Evolutionary conservation across 2,329 filamentous ascomycete genomes (phyloP).

Genomic region (Hawksworthiomyces lignivorus): DNA sequence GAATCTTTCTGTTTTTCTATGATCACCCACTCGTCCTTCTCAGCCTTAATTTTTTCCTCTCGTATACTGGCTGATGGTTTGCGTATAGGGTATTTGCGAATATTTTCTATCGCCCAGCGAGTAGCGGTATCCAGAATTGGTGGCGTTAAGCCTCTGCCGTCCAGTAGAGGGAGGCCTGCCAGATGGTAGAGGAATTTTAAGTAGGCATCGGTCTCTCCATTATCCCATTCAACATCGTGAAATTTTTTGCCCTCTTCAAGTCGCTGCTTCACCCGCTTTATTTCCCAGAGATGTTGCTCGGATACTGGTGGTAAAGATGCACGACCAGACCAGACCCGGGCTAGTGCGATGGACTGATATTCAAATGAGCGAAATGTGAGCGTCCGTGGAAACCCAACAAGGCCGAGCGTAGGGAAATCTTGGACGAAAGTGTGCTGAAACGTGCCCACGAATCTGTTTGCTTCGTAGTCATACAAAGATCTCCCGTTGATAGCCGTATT

Average conservation of each 20-base stretch:
- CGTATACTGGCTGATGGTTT: too few relatives aligned
- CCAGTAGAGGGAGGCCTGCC: conserved; percentile 40
- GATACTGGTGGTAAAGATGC: conserved; percentile 28
- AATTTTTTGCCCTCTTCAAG: conserved; percentile 32
- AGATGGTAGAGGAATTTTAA: conserved; percentile 38
- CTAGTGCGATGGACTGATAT: conserved; percentile 30
- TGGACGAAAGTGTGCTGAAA: conserved; percentile 44
- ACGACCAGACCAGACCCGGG: conserved; percentile 29
- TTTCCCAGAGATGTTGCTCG: conserved; percentile 41
- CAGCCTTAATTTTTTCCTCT: too few relatives aligned
- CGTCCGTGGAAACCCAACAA: conserved; percentile 44
- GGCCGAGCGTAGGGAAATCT: conserved; percentile 37
- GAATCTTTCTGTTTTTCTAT: too few relatives aligned
- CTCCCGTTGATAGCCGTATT: conserved; percentile 37
- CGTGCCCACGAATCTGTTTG: conserved; percentile 32
- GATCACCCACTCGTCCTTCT: too few relatives aligned
- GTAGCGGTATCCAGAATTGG: conserved; percentile 35
- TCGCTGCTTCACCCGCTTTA: conserved; percentile 24
- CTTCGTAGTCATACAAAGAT: conserved; percentile 46
- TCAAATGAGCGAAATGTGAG: conserved; percentile 31
- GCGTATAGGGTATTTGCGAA: conserved; percentile 37
- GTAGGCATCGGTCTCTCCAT: conserved; percentile 41
- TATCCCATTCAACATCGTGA: conserved; percentile 46
- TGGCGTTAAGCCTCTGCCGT: conserved; percentile 38
- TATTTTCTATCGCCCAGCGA: conserved; percentile 39